Base-by-base conservation (phyloP, 1,139 yeast genomes). In the Suhomyces panamericanus region DNA sequence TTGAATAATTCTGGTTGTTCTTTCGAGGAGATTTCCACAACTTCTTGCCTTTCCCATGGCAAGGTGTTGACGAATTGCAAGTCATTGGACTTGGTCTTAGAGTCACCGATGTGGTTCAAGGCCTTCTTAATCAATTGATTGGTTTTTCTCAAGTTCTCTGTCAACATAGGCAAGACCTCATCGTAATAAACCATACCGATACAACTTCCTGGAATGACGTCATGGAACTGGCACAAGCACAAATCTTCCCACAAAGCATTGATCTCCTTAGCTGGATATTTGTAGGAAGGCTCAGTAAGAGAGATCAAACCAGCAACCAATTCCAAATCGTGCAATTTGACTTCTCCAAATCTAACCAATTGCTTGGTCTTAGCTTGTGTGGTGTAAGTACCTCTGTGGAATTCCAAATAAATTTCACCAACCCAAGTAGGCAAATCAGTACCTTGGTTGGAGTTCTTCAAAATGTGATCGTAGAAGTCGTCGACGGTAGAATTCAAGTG, bases 321-420 rank as follows among this genome's bases (percentile, higher is more conserved):
- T 69, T 93, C 99, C 53, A 91, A 72, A 64, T 90, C 97, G 59
- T 87, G 96, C 55, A 93, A 72, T 58, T 84, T 75, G 40, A 83
- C 67, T 66, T 93, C 98, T n/a, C 85, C 77, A 27, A 74, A 66
- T 58, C 99, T 78, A 81, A 90, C 87, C 60, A 81, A 78, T 59
- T 80, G 81, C 67, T 93, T 93, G 40, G 88, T 85, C 48, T 81
- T 80, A 0, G 96, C 95, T 64, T 93, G 99, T 1, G 96, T 81
- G 4, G 98, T 93, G 63, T 93, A 93, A 4, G 98, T 91, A 47
- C 98, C 99, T 63, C 99, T 82, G 64, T 93, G 99, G 69, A 86
- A 90, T 67, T 93, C 99, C 59, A 93, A 78, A 66, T 93, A 93
- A 49, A 93, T 78, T 65, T 93, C 99, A 36, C 98, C 98, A 39